Evolutionary conservation across 768 basidiomycete species (phyloP).

Genomic region (Coprinopsis cinerea): DNA sequence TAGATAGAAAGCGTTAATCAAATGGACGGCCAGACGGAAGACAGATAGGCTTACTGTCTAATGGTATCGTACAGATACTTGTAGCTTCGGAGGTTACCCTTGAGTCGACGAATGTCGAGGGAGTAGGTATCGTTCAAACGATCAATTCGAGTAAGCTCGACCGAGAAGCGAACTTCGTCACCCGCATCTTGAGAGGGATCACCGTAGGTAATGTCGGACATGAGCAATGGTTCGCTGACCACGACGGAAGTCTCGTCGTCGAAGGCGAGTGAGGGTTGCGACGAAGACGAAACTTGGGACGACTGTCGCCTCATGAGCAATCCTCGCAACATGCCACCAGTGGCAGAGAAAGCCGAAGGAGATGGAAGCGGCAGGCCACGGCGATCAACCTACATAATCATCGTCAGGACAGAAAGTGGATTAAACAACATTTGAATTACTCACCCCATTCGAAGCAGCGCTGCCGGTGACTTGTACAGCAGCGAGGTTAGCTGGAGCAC

Average conservation of each 20-base stretch:
- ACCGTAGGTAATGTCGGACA: conserved; percentile 67
- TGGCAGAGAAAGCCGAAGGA: conserved; percentile 58
- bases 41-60: conserved; percentile 57
- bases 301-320: conserved; percentile 88
- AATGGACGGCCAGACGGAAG: not conserved
- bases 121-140: conserved; percentile 87
- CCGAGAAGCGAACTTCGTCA: conserved; percentile 94
- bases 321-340: conserved; percentile 80
- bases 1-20: conserved; percentile 16
- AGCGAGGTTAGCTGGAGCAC: conserved; percentile 38
- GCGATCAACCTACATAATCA: conserved; percentile 65
- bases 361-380: conserved; percentile 84
- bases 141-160: conserved; percentile 89
- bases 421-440: conserved; percentile 27
- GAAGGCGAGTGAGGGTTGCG: conserved; percentile 39
- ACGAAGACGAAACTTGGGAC: conserved; percentile 64
- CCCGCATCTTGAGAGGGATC: conserved; percentile 76
- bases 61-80: conserved; percentile 87
- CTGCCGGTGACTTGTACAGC: conserved; percentile 75
- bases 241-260: conserved; percentile 44
- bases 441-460: conserved; percentile 81
- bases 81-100: conserved; percentile 90
- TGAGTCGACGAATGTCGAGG: conserved; percentile 86
- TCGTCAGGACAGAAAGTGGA: conserved; percentile 5
- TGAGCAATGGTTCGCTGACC: conserved; percentile 36